phyloP scores from a whole-genome alignment of 2,329 filamentous ascomycete species.

The Nakataea oryzae region DNA sequence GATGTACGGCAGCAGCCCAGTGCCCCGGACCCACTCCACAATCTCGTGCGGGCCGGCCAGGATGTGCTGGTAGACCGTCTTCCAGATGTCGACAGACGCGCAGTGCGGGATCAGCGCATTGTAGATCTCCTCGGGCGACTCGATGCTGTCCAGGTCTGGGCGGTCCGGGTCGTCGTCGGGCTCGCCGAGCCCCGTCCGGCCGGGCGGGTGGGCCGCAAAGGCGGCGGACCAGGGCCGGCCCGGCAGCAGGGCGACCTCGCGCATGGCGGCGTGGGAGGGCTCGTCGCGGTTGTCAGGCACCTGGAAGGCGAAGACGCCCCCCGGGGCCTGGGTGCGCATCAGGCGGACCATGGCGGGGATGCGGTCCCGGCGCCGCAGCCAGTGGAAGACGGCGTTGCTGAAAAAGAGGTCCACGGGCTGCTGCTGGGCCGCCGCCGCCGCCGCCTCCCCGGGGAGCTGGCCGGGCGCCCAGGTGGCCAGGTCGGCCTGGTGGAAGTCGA shows the following conservation, averaged over 20 bases:
- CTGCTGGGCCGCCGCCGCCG: not conserved
- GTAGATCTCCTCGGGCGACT: slow-evolving; percentile 34
- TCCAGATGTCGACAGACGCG: slow-evolving; percentile 38
- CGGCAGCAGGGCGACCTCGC: slow-evolving; percentile 23
- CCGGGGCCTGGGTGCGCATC: slow-evolving; percentile 25
- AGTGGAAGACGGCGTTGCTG: slow-evolving; percentile 50
- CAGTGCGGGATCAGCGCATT: slow-evolving; percentile 33
- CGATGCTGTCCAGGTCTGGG: slow-evolving; percentile 43
- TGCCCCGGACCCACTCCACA: slow-evolving; percentile 50
- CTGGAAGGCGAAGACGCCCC: slow-evolving; percentile 44
- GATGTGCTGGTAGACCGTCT: slow-evolving; percentile 41
- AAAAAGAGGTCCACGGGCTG: slow-evolving; percentile 33
- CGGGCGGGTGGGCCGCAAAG: slow-evolving; percentile 10
- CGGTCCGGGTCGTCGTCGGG: slow-evolving; percentile 11
- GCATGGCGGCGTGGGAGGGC: slow-evolving; percentile 39
- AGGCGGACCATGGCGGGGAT: slow-evolving; percentile 32
- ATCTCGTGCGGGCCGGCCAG: slow-evolving; percentile 36
- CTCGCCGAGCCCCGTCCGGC: slow-evolving; percentile 6
- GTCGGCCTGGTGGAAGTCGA: slow-evolving; percentile 24
- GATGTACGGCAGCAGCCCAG: slow-evolving; percentile 43
- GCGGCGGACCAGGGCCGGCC: slow-evolving; percentile 7
- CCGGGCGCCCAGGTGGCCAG: slow-evolving; percentile 27
- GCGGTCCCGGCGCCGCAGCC: slow-evolving; percentile 33
- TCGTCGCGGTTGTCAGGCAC: slow-evolving; percentile 35
- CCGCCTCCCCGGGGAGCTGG: not conserved